Conservation (phyloP, 2,329 filamentous ascomycete species). For the Alternaria rosae region DNA sequence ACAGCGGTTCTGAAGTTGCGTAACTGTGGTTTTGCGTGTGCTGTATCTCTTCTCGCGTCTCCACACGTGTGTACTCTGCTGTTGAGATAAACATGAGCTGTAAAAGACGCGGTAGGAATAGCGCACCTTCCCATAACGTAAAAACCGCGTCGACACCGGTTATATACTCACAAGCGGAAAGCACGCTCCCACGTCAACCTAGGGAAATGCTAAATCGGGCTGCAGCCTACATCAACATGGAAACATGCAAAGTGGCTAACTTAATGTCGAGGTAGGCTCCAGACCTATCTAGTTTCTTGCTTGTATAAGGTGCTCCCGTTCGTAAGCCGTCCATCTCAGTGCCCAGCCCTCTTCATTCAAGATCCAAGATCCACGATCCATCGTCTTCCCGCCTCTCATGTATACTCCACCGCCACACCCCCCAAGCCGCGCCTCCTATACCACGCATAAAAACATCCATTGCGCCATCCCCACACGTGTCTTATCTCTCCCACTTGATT, state of each 20-base stretch:
- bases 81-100: neutral
- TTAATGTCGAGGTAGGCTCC: too few relatives aligned
- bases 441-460: neutral
- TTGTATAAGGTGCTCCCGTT: neutral
- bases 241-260: too few relatives aligned
- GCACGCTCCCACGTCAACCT: too few relatives aligned
- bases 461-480: conserved; percentile 3
- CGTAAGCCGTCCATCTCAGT: neutral
- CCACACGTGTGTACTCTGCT: neutral
- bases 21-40: neutral
- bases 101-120: neutral
- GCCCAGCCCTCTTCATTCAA: too few relatives aligned
- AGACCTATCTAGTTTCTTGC: too few relatives aligned
- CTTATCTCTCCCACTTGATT: neutral
- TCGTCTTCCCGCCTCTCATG: neutral
- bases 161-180: neutral
- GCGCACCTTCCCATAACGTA: neutral
- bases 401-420: neutral
- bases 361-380: neutral
- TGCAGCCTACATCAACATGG: too few relatives aligned
- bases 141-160: neutral
- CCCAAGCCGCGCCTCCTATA: neutral
- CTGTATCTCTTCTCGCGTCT: neutral
- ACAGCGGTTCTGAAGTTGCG: neutral
- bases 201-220: too few relatives aligned